A percentile compares a stretch with the other conserved stretches of the same genome.
These are phyloP conservation scores for Phytophthora agathidicida DNA, from an alignment of 352 stramenopile species.

Conservation along the genomic window DNA sequence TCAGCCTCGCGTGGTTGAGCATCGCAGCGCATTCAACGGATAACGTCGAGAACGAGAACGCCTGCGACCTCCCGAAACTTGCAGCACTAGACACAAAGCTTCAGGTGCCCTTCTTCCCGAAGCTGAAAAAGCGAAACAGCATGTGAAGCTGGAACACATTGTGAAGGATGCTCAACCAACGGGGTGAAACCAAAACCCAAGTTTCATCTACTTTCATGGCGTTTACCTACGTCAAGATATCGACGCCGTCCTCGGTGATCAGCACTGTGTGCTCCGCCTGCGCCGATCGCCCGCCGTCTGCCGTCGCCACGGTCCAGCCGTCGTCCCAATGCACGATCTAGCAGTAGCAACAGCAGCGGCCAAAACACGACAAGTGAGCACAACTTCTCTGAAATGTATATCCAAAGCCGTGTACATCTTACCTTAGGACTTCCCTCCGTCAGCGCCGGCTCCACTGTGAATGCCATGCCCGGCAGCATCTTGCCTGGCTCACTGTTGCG, in stretches of 20 bases:
- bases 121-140: constrained; percentile 32
- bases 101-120: constrained; percentile 77
- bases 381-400: too few species aligned
- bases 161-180: too few species aligned
- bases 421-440: constrained; percentile 91
- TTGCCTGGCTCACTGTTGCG: constrained; percentile 80
- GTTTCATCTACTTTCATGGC: constrained; percentile 7
- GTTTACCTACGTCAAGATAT: constrained; percentile 91
- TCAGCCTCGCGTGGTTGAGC: constrained; percentile 90
- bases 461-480: constrained; percentile 95
- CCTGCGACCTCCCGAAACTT: constrained; percentile 42
- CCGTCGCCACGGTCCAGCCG: constrained; percentile 96
- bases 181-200: too few species aligned
- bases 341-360: background rate
- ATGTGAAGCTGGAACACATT: too few species aligned
- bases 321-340: constrained; percentile 94
- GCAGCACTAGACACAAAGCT: constrained; percentile 71
- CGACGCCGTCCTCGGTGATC: constrained; percentile 94
- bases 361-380: background rate
- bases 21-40: constrained; percentile 57
- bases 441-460: constrained; percentile 99
- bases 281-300: constrained; percentile 92
- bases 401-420: background rate
- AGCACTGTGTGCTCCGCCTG: constrained; percentile 99
- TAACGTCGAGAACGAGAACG: constrained; percentile 3